Evolutionary conservation across 208 protist species (phyloP), one percentile per base, ranked within the genome.

Genomic region (Leishmania gerbilli): DNA sequence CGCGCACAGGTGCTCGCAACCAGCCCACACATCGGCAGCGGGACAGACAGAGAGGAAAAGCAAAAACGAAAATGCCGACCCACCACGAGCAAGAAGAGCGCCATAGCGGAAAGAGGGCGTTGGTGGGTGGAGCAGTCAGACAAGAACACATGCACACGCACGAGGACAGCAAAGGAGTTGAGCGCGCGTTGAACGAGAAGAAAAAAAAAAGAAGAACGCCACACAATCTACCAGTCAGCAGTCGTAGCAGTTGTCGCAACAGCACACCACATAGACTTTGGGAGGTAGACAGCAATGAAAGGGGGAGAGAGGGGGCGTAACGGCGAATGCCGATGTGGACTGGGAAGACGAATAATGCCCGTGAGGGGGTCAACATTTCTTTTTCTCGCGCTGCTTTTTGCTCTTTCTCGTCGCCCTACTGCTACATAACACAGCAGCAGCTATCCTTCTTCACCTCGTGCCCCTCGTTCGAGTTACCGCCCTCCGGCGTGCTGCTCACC

Each of bases 381-480:
- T 53, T 7, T 47, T 56, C 40, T 6, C n/a, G 6, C 17, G 31
- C 71, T 24, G 3, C 47, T 37, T 51, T 58, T 51, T 27, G 4
- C 34, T 34, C 51, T 47, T 24, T 45, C n/a, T 7, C 15, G 8
- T 17, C 42, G 19, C 21, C 19, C 53, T 47, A 68, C 75, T 15
- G 9, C 77, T 86, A 94, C 84, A 94, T 87, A 6, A 88, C 76
- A 17, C 34, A 27, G 74, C 91, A 94, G 74, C 91, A 94, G 77
- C 83, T 87, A 81, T 88, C 76, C 64, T 83, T 83, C 74, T 83
- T 85, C 72, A 64, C 56, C 71, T 85, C 80, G n/a, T 79, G 84
- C 9, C 76, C 82, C 62, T 85, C 82, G 21, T 72, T 82, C 1
- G 82, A 81, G 49, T 79, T 75, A 65, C 71, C 71, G 17, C 71